Evolutionary conservation across 306 rosid species (phyloP).

Genomic region (Styphnolobium japonicum): DNA sequence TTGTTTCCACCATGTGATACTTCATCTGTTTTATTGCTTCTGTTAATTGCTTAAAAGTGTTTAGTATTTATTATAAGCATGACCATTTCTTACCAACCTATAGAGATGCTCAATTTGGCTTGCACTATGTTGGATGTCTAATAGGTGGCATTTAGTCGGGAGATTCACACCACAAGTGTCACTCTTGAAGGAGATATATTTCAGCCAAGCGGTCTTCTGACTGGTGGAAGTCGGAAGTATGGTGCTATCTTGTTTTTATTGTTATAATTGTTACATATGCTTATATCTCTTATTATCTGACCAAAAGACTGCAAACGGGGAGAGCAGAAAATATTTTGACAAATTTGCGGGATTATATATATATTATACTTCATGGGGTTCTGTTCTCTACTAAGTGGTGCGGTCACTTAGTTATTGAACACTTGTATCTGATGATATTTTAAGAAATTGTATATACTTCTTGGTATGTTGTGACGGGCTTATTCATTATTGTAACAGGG

Average conservation of each 20-base stretch:
- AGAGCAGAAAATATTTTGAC: background rate
- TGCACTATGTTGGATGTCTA: slow-evolving; percentile 29
- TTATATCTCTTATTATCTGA: slow-evolving; percentile 5
- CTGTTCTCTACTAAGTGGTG: slow-evolving; percentile 17
- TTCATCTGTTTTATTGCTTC: background rate
- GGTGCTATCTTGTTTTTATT: slow-evolving; percentile 26
- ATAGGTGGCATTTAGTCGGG: slow-evolving; percentile 85
- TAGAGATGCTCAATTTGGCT: slow-evolving; percentile 18
- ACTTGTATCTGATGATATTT: slow-evolving; percentile 15
- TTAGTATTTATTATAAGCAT: background rate
- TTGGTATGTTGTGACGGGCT: slow-evolving; percentile 22
- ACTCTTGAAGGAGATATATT: slow-evolving; percentile 98
- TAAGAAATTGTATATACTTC: slow-evolving; percentile 16
- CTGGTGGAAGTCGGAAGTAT: slow-evolving; percentile 98
- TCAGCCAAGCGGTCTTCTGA: slow-evolving; percentile 94
- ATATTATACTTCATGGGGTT: background rate
- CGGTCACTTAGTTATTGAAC: slow-evolving; percentile 8
- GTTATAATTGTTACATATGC: slow-evolving; percentile 15
- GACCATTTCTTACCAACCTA: background rate
- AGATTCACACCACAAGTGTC: slow-evolving; percentile 75
- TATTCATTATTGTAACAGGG: slow-evolving; percentile 60
- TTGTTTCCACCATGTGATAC: background rate
- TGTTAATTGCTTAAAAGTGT: background rate
- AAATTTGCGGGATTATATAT: background rate
- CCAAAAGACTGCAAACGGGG: background rate